Conservation (phyloP, 2,329 filamentous ascomycete species). For the Diplodia scrobiculata region DNA sequence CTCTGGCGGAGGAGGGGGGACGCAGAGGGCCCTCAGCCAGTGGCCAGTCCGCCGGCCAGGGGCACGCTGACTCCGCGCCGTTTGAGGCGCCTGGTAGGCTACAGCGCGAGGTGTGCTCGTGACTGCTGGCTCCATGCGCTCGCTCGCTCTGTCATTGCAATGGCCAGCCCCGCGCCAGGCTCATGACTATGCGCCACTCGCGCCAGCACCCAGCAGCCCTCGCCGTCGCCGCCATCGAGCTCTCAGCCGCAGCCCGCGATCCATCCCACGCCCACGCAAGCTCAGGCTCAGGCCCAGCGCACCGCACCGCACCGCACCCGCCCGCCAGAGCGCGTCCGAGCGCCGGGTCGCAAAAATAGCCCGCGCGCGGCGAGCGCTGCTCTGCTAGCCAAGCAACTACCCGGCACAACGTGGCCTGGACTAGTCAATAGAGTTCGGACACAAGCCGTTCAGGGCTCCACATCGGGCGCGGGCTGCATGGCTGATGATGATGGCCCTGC, state of each 20-base stretch:
- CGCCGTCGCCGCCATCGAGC: background rate
- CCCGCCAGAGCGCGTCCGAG: background rate
- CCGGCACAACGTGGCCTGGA: constrained; percentile 17
- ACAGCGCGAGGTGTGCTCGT: constrained; percentile 3
- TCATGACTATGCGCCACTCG: constrained; percentile 25
- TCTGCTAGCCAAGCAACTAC: constrained; percentile 11
- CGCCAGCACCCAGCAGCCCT: background rate
- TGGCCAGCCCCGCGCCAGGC: constrained; percentile 17
- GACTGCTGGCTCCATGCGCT: constrained; percentile 15
- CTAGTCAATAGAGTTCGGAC: constrained; percentile 27
- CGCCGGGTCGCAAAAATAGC: constrained; percentile 16
- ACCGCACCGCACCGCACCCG: background rate
- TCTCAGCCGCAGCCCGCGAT: constrained; percentile 6
- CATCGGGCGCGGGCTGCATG: constrained; percentile 18
- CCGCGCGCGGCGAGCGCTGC: background rate
- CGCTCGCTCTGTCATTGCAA: constrained; percentile 8
- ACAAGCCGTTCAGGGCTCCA: constrained; percentile 19
- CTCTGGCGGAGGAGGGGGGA: constrained; percentile 20
- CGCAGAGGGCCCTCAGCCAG: constrained; percentile 13
- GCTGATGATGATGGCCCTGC: constrained; percentile 20
- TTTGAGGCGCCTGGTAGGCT: constrained; percentile 17
- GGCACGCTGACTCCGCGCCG: constrained; percentile 14
- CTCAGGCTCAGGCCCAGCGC: constrained; percentile 2
- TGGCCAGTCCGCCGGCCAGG: constrained; percentile 13
- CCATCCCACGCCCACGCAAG: background rate